phyloP scores from a whole-genome alignment of 208 protist genomes.

The Angomonas desouzai region DNA sequence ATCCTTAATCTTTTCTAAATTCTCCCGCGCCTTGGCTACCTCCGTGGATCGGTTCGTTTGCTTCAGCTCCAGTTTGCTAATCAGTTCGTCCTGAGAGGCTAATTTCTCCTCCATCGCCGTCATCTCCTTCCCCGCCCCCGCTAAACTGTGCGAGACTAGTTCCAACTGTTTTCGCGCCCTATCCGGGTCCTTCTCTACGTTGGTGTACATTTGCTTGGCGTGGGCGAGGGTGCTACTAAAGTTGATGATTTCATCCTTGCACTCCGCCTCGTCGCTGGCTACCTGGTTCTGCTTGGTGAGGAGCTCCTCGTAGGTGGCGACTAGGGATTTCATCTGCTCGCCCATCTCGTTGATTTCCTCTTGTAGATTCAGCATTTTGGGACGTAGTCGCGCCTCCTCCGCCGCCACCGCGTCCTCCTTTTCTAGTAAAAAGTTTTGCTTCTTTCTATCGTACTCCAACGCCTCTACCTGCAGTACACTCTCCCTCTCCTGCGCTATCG shows the following conservation, averaged over 20 bases:
- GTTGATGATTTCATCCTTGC: slow-evolving; percentile 46
- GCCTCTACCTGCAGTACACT: slow-evolving; percentile 89
- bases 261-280: slow-evolving; percentile 48
- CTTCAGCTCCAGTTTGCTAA: slow-evolving; percentile 77
- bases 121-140: slow-evolving; percentile 66
- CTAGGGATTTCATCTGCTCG: slow-evolving; percentile 68
- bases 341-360: slow-evolving; percentile 70
- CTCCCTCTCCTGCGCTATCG: slow-evolving; percentile 80
- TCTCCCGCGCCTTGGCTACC: slow-evolving; percentile 52
- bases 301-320: slow-evolving; percentile 34
- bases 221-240: slow-evolving; percentile 60
- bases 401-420: slow-evolving; percentile 85
- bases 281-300: slow-evolving; percentile 37
- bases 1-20: slow-evolving; percentile 50
- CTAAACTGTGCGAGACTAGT: slow-evolving; percentile 57
- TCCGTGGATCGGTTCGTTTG: slow-evolving; percentile 64
- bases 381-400: slow-evolving; percentile 82
- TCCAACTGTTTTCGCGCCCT: slow-evolving; percentile 72
- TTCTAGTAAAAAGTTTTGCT: slow-evolving; percentile 83
- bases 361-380: slow-evolving; percentile 75
- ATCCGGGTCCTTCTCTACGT: slow-evolving; percentile 80
- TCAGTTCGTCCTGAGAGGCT: slow-evolving; percentile 40
- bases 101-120: slow-evolving; percentile 63
- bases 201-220: slow-evolving; percentile 59
- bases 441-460: slow-evolving; percentile 87